Conservation (phyloP, 108 stramenopile species). For the Nitzschia sp. region DNA sequence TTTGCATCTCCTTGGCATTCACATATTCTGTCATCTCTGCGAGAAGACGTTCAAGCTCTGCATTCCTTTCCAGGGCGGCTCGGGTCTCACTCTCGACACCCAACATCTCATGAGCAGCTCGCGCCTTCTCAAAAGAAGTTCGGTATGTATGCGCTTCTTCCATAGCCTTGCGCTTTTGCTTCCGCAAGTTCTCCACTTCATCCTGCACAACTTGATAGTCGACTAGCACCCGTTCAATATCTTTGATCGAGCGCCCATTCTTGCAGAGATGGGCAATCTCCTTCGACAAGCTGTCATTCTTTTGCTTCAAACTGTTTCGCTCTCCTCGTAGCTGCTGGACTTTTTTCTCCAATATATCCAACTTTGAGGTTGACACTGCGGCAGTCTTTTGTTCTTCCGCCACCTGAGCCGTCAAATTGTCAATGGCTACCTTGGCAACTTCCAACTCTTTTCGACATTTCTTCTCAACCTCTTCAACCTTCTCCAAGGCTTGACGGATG, state of each 20-base stretch:
- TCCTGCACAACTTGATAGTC: constrained; percentile 48
- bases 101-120: constrained; percentile 47
- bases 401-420: constrained; percentile 36
- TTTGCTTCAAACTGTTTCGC: constrained; percentile 67
- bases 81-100: constrained; percentile 34
- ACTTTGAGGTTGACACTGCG: constrained; percentile 23
- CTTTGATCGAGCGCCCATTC: constrained; percentile 41
- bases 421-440: constrained; percentile 26
- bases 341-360: constrained; percentile 43
- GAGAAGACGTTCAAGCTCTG: constrained; percentile 74
- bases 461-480: constrained; percentile 32
- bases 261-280: constrained; percentile 58
- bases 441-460: constrained; percentile 49
- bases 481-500: constrained; percentile 26
- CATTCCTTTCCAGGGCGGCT: constrained; percentile 42
- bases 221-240: constrained; percentile 48
- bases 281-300: constrained; percentile 69
- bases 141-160: constrained; percentile 52
- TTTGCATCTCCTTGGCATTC: constrained; percentile 78
- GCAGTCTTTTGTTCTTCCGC: constrained; percentile 28
- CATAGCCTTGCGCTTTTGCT: constrained; percentile 53
- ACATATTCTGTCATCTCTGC: constrained; percentile 74
- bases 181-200: constrained; percentile 52
- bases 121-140: constrained; percentile 46
- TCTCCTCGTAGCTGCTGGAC: constrained; percentile 69